Conservation (phyloP, 2,329 filamentous ascomycete species). For the Helotiales sp. region DNA sequence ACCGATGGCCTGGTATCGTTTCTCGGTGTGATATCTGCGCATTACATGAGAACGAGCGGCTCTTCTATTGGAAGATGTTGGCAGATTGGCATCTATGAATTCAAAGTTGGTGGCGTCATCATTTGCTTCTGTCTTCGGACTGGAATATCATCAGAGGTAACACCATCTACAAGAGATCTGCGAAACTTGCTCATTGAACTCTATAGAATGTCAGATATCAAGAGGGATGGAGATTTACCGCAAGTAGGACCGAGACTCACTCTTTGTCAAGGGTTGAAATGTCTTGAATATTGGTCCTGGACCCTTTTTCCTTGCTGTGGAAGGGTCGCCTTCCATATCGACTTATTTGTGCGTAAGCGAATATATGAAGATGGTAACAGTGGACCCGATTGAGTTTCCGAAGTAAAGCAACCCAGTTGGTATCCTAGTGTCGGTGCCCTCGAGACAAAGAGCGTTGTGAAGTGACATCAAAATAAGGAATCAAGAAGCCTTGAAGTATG, state of each 20-base stretch:
- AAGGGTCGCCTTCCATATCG: neutral
- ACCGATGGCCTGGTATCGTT: neutral
- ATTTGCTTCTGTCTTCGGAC: neutral
- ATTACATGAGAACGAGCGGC: constrained; percentile 19
- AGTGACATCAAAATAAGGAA: neutral
- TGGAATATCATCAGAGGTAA: neutral
- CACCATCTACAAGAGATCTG: neutral
- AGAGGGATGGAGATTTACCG: neutral
- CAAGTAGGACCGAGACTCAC: constrained; percentile 3
- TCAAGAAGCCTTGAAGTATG: neutral
- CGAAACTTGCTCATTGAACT: constrained; percentile 12
- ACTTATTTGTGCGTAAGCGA: neutral
- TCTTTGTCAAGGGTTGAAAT: constrained; percentile 13
- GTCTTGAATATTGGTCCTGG: constrained; percentile 12
- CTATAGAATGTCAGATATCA: neutral
- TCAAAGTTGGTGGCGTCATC: neutral
- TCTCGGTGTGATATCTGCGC: constrained; percentile 14
- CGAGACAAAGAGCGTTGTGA: neutral
- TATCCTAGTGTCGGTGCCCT: neutral
- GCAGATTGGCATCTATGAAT: constrained; percentile 9
- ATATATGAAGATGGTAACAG: neutral
- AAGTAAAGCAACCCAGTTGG: neutral
- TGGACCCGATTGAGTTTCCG: neutral
- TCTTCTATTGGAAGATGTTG: neutral
- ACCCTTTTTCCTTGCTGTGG: neutral